Base-by-base conservation (phyloP, 225 moss, liverwort and hornwort species). In the Bryum argenteum region DNA sequence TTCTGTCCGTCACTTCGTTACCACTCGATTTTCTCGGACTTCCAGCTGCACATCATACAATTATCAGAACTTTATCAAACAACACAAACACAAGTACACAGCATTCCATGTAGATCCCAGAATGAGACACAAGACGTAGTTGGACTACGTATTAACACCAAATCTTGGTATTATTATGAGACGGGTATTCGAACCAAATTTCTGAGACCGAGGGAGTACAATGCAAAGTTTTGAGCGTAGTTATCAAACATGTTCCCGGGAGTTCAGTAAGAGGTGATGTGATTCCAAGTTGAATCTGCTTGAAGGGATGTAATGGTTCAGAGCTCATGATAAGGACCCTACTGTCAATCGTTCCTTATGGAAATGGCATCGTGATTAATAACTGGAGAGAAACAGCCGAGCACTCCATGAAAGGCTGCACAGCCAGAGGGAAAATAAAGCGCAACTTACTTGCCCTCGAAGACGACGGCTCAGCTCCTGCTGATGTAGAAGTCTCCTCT, bases 401-500 rank as follows among this genome's bases (percentile, higher is more conserved):
- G 33, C 5, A 33, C 7, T 33, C 33, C 7, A 33, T 33, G 33
- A 5, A 33, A 33, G 33, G 0, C 33, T 33, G 33, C 33, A 33
- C 33, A 33, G 33, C 33, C 33, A 33, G 5, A 66, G 57, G 70
- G 55, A 41, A 19, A 74, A 53, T 38, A 26, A 41, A 21, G 54
- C 33, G 63, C 47, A 40, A 63, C 85, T 74, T 66, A 96, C 91
- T 89, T 79, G 93, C 83, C 26, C 91, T 83, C 65, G 96, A 96
- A 52, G 96, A 93, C 33, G 96, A 96, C 11, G 96, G 93, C 69
- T 93, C 91, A 24, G 93, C 90, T 69, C 89, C 93, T 70, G 90
- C 93, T 76, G 96, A 96, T 43, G 91, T 89, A 51, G 96, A 96
- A 17, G 93, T 91, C 81, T 91, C 84, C 71, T 96, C 93, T 8